Evolutionary conservation across 306 rosid genomes (phyloP), one percentile per base, ranked within the genome.

Genomic region (Sophora flavescens): DNA sequence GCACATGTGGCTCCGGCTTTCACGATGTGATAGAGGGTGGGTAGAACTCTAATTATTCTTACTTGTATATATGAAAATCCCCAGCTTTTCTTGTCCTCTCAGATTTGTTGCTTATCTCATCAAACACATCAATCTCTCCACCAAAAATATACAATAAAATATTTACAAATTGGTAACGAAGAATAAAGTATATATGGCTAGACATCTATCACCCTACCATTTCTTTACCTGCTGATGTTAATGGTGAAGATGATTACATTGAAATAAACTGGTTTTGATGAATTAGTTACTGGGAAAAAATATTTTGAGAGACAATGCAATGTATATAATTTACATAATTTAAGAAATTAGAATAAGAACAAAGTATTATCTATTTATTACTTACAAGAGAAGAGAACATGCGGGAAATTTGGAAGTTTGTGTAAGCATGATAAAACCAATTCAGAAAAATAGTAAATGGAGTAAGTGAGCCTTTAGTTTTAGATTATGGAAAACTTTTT

Each of bases 1-100:
- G 82, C 84, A 86, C 84, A 78, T 79, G 86, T 67, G 76, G 82
- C 76, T 88, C 87, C 87, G 84, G 83, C 47, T 81, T 88, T 30
- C 66, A 56, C 63, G 53, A 63, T 41, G 72, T 60, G 77, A 36
- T 18, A 26, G 86, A 33, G 68, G 81, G 82, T 83, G 60, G 93
- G 87, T 83, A 62, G 84, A 89, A 90, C 82, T 81, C 81, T 86
- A 81, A 78, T 87, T 84, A 87, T 88, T 86, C 72, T 80, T 82
- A 64, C 90, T 86, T 84, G 83, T 82, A 60, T 84, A 41, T 45
- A 70, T 70, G 39, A 81, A 76, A 28, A 42, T 88, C 36, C 39
- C 48, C 84, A 53, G 74, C 87, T 85, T 83, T 71, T 67, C 79
- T 79, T 83, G 85, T 65, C 87, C 53, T 57, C 76, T 85, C 85